Evolutionary conservation across 75 land plant species (phyloP), one percentile per base, ranked within the genome.

Genomic region (Pinus albicaulis): DNA sequence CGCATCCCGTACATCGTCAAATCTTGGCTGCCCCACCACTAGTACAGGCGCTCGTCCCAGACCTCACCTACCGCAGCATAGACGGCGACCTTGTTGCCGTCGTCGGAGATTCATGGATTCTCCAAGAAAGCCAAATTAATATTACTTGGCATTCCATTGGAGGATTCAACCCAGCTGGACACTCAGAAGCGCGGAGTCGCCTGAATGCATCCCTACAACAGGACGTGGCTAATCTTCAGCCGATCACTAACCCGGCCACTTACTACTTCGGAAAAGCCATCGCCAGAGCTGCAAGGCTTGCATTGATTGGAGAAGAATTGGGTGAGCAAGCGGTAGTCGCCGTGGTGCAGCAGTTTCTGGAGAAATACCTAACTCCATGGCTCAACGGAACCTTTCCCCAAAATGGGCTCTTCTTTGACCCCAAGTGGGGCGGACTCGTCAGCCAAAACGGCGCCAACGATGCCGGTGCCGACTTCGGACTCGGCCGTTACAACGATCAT

Each of bases 31-130:
- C 56, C 65, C n/a, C 57, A 19, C 12, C 13, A 8, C n/a, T n/a
- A n/a, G n/a, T n/a, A n/a, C n/a, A n/a, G n/a, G 7, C 62, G 16
- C 64, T 87, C 6, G 13, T 82, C 57, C 75, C 85, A 0, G 79
- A 78, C 13, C 81, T 95, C 55, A 75, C 74, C 59, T 92, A 84
- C 56, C 61, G 74, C 3, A 96, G 99, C 80, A 86, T 96, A 57
- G 99, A 96, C 74, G 99, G 99, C 15, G 84, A 80, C 0, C 89
- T 95, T 19, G 90, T 89, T 12, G 98, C 94, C 36, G 82, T 92
- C 26, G 95, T 91, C 10, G 93, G 93, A 0, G 86, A 89, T 76
- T 80, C 83, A 3, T 95, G 98, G 98, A 72, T 65, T 15, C 68
- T 92, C 83, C 61, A 73, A 19, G 74, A 76, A 10, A 77, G 74